phyloP scores from a whole-genome alignment of 495 filamentous ascomycete species.

The Thozetella sp. region DNA sequence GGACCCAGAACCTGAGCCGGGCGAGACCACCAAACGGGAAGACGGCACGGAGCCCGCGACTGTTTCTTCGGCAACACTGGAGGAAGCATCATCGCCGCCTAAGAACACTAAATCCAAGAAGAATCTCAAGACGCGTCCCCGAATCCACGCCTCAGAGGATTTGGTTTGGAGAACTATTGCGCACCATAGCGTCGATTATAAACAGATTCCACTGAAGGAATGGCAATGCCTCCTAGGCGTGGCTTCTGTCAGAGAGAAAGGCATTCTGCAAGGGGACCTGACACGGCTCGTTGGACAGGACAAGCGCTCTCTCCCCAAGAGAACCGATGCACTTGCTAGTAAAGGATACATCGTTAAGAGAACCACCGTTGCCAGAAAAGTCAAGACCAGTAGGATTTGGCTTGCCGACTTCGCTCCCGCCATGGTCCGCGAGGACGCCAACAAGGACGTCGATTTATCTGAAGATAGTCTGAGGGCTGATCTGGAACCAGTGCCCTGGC shows the following conservation, averaged over 20 bases:
- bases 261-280: conserved; percentile 82
- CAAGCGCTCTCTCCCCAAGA: conserved; percentile 81
- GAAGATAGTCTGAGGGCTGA: conserved; percentile 35
- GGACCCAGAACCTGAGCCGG: neutral
- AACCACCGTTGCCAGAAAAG: conserved; percentile 60
- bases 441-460: conserved; percentile 24
- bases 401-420: conserved; percentile 60
- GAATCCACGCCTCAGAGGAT: conserved; percentile 40
- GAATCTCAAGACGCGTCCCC: conserved; percentile 24
- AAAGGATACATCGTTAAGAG: conserved; percentile 89
- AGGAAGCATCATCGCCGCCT: neutral
- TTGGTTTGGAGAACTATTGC: conserved; percentile 75
- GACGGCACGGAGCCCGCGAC: neutral
- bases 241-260: conserved; percentile 66
- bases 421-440: conserved; percentile 31
- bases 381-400: conserved; percentile 69
- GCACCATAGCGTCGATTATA: conserved; percentile 76
- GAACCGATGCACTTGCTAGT: conserved; percentile 72
- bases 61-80: neutral
- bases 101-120: conserved; percentile 16
- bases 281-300: conserved; percentile 78
- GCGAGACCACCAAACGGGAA: conserved; percentile 5
- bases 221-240: conserved; percentile 81
- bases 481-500: conserved; percentile 46
- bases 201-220: conserved; percentile 64